Conservation (phyloP, 192 early-diverging fungal species). For the Backusella australiensis region DNA sequence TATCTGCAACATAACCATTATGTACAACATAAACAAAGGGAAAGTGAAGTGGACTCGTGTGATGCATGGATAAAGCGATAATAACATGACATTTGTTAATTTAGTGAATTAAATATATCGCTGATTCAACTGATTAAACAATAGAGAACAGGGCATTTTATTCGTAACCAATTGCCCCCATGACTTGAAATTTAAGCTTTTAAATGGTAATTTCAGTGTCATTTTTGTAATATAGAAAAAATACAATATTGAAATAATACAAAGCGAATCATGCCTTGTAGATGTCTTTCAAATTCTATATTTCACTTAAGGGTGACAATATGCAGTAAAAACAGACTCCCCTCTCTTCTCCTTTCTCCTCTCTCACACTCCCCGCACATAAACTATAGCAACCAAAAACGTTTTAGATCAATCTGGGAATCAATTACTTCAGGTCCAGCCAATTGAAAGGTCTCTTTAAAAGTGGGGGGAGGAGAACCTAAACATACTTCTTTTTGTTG, state of each 20-base stretch:
- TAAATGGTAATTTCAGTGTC: not conserved
- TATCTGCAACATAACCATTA: not conserved
- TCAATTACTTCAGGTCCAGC: slow-evolving; percentile 5
- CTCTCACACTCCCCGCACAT: not conserved
- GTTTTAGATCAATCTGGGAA: slow-evolving; percentile 6
- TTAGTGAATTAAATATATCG: not conserved
- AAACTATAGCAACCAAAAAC: slow-evolving; percentile 4
- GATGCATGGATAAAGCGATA: not conserved
- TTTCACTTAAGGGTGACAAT: not conserved
- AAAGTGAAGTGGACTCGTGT: not conserved
- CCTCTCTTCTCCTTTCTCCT: not conserved
- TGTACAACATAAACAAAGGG: not conserved
- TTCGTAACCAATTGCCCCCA: not conserved
- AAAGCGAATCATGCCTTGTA: not conserved
- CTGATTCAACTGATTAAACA: not conserved
- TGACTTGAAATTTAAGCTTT: not conserved
- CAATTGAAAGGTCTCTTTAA: not conserved
- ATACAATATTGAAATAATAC: not conserved
- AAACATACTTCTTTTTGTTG: not conserved
- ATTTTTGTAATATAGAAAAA: not conserved
- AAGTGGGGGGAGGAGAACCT: not conserved
- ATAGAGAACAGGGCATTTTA: not conserved
- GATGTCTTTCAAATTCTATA: not conserved
- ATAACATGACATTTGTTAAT: not conserved
- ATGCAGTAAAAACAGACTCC: not conserved